Conservation (phyloP, 2,329 filamentous ascomycete genomes). For the Cadophora malorum region DNA sequence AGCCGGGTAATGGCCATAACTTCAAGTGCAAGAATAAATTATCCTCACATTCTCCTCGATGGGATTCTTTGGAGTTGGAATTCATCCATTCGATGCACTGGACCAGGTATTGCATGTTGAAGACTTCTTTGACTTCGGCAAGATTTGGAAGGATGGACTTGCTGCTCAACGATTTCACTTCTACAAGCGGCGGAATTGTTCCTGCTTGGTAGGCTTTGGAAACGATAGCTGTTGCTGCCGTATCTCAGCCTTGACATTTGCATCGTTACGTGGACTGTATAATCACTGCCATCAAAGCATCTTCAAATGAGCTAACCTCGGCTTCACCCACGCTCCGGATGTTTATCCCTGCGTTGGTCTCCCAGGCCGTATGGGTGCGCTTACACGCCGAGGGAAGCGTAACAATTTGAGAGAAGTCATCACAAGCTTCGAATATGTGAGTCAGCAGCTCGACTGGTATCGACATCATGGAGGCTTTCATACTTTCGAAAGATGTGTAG, state of each 20-base stretch:
- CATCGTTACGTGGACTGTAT: not conserved
- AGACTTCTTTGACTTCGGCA: conserved; percentile 33
- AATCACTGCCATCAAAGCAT: conserved; percentile 34
- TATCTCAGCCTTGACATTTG: conserved; percentile 15
- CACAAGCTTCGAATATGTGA: conserved; percentile 30
- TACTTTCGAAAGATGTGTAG: not conserved
- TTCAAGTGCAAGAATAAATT: conserved; percentile 24
- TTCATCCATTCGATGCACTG: conserved; percentile 32
- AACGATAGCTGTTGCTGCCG: conserved; percentile 28
- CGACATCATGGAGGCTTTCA: conserved; percentile 25
- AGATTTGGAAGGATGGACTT: conserved; percentile 27
- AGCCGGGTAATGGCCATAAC: conserved; percentile 25
- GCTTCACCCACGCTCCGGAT: conserved; percentile 27
- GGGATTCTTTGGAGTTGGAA: conserved; percentile 17
- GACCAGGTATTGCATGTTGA: conserved; percentile 32
- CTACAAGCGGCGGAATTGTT: conserved; percentile 28
- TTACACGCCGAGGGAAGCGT: conserved; percentile 32
- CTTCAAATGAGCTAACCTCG: conserved; percentile 31
- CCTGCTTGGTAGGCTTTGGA: conserved; percentile 27
- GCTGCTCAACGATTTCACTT: conserved; percentile 26
- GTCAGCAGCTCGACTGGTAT: conserved; percentile 29
- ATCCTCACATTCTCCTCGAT: not conserved
- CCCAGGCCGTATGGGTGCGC: conserved; percentile 28
- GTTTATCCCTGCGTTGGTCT: conserved; percentile 22
- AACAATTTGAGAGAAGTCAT: conserved; percentile 28